Evolutionary conservation across 441 rosid genomes (phyloP), one percentile per base, ranked within the genome.

Genomic region (Gossypium trilobum): DNA sequence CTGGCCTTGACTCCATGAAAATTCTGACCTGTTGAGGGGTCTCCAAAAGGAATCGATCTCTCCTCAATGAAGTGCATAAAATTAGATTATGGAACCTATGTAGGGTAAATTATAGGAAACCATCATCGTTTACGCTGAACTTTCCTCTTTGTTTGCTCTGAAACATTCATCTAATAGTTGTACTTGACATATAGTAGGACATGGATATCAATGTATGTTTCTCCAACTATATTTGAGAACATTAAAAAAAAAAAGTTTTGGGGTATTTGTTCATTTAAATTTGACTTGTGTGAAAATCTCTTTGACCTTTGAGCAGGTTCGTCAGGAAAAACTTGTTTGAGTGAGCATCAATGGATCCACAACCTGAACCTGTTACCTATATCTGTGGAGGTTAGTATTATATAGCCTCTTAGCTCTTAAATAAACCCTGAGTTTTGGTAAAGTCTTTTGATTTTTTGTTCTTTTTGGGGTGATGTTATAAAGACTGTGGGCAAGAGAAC

Each of bases 401-500:
- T 59, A 17, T 33, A 55, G 1, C 33, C 11, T 5, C 19, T 67
- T 22, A 1, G 13, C 23, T 20, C 6, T 2, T 23, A 23, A 23
- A 11, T 14, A 62, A 50, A 33, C 42, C 44, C 74, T 23, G 23
- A 57, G 2, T 57, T 57, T 57, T 57, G 3, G 51, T 14, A 68
- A 50, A 22, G 5, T 50, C 22, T 48, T 54, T 56, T 64, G 17
- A 20, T 1, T 56, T 23, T 51, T 27, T 50, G 3, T 29, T 7
- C 2, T 22, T 57, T 51, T 56, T 29, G 33, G 31, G 33, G 33
- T 5, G 36, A 31, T 31, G 7, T 59, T 16, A 7, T 75, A 78
- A 70, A 92, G 96, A 92, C 75, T 90, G 96, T 75, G 96, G 97
- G 58, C 86, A 86, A 82, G 96, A 90, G 75, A 89, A 89, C 72